phyloP scores from a whole-genome alignment of 257 asterid genomes.

The Jacaranda mimosifolia region DNA sequence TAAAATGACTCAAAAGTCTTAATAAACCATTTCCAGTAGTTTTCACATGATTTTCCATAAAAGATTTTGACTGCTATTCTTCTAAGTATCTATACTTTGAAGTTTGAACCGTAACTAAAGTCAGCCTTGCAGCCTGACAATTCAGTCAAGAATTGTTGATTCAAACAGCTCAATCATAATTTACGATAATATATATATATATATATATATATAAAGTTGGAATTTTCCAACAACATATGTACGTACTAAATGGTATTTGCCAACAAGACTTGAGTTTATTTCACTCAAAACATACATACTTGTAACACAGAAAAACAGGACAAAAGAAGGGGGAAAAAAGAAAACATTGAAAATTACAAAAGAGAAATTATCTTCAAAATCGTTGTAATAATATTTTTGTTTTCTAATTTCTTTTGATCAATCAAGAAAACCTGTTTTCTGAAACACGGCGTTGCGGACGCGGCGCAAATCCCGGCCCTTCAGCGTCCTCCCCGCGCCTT shows the following conservation, averaged over 20 bases:
- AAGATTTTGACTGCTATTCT: no score
- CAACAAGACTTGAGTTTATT: conserved; percentile 27
- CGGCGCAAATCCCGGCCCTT: conserved; percentile 88
- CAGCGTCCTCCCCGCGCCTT: conserved; percentile 89
- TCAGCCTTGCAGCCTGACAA: no score
- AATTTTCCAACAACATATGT: neutral
- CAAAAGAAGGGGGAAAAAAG: neutral
- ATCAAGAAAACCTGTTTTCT: conserved; percentile 90
- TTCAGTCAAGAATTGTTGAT: neutral
- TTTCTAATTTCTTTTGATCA: conserved; percentile 29
- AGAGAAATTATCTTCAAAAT: conserved; percentile 27
- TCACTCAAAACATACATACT: conserved; percentile 4
- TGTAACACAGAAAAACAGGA: conserved; percentile 17
- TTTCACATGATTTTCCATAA: no score
- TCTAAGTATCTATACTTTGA: no score
- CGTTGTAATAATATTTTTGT: neutral
- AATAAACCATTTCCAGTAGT: no score
- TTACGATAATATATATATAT: neutral
- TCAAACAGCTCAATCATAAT: conserved; percentile 14
- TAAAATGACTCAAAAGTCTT: no score
- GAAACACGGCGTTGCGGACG: conserved; percentile 87
- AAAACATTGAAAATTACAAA: conserved; percentile 10
- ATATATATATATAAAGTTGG: neutral
- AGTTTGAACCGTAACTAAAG: no score
- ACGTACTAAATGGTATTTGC: conserved; percentile 3